Percentiles rank a stretch among this genome's conserved stretches.
Evolutionary conservation across 305 asterid species (phyloP).

Genomic region (Solanum hybrid): DNA sequence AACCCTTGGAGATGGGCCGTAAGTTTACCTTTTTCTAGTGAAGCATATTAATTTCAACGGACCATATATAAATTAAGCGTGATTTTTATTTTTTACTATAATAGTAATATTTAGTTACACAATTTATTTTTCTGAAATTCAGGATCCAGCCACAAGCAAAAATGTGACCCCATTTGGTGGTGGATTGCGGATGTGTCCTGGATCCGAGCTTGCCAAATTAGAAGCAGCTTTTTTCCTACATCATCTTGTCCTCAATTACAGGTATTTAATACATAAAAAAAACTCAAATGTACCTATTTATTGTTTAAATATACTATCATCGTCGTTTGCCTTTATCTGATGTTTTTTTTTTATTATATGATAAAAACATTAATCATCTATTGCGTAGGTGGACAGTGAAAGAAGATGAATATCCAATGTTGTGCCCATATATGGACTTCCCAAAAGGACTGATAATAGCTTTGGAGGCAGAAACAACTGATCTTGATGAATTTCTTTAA

Average conservation of each 20-base stretch:
- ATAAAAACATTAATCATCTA: not conserved
- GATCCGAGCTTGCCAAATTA: constrained; percentile 57
- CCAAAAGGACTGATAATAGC: not conserved
- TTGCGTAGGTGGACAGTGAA: constrained; percentile 45
- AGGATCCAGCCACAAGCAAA: constrained; percentile 44
- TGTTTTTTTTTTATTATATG: too few relatives aligned
- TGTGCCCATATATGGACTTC: constrained; percentile 47
- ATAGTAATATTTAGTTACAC: not conserved
- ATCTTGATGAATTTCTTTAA: not conserved
- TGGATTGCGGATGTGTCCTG: constrained; percentile 64
- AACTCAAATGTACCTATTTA: too few relatives aligned
- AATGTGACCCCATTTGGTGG: constrained; percentile 63
- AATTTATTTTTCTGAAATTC: not conserved
- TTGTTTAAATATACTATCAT: not conserved
- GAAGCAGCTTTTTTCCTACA: constrained; percentile 66
- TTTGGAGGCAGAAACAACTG: not conserved
- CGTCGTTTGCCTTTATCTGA: not conserved
- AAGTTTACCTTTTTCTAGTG: constrained; percentile 1
- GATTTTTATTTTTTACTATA: not conserved
- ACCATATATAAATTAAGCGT: not conserved
- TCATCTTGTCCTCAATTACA: constrained; percentile 52
- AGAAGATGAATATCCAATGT: constrained; percentile 45
- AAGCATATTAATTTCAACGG: not conserved
- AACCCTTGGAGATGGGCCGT: constrained; percentile 71
- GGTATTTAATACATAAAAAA: constrained; percentile 15